Evolutionary conservation across 139 green algal genomes (phyloP).

Genomic region (Dunaliella primolecta): DNA sequence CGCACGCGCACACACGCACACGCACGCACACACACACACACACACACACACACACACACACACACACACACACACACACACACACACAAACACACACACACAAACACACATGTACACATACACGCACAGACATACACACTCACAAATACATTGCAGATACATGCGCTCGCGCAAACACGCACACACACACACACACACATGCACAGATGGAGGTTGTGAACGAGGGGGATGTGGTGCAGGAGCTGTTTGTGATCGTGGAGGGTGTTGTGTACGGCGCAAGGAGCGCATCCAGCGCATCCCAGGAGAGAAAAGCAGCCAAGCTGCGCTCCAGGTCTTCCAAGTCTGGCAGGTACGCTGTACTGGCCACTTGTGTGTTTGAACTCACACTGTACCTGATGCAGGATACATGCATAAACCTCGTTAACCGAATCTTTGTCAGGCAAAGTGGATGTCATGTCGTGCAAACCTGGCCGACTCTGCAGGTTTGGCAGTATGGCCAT

Average conservation of each 20-base stretch:
- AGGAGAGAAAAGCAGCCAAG: background rate
- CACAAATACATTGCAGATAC: background rate
- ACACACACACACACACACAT: background rate
- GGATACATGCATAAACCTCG: too few relatives aligned
- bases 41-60: background rate
- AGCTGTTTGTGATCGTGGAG: background rate
- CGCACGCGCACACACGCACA: background rate
- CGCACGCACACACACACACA: background rate
- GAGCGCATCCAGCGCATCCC: background rate
- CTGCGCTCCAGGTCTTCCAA: background rate
- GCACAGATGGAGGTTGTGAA: background rate
- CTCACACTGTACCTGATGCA: too few relatives aligned
- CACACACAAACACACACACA: background rate
- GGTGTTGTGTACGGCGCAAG: background rate
- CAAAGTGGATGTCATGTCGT: too few relatives aligned
- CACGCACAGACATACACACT: background rate
- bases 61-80: background rate
- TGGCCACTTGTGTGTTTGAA: too few relatives aligned
- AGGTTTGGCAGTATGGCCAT: too few relatives aligned
- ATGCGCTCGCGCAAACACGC: background rate
- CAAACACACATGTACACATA: background rate
- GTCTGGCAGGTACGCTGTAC: background rate
- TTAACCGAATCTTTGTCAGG: too few relatives aligned
- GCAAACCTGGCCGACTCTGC: too few relatives aligned
- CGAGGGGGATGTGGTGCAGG: background rate